Percentiles rank a stretch among this genome's conserved stretches.
Evolutionary conservation across 805 yeast genomes (phyloP).

Genomic region (Candida oleophila): DNA sequence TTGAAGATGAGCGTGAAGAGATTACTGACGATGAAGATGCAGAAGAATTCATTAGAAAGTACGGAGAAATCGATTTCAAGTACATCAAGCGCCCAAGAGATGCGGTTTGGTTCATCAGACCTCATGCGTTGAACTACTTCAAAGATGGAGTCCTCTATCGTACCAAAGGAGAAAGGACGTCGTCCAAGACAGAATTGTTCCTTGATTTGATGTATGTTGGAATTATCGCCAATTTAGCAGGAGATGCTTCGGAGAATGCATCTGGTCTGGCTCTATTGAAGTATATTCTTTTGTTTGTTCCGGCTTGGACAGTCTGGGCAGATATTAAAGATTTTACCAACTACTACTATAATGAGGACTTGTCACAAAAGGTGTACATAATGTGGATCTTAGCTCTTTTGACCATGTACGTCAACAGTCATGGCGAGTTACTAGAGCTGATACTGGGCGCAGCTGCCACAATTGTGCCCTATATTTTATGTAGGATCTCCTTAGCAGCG

Average conservation of each 20-base stretch:
- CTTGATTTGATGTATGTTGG: constrained; percentile 66
- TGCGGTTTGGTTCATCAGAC: constrained; percentile 44
- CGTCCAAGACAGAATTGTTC: constrained; percentile 55
- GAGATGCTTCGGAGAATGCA: constrained; percentile 50
- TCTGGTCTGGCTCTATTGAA: constrained; percentile 45
- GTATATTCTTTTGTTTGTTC: constrained; percentile 52
- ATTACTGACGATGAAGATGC: constrained; percentile 33
- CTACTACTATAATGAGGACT: constrained; percentile 60
- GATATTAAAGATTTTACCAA: constrained; percentile 64
- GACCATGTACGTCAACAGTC: constrained; percentile 52
- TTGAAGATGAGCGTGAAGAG: not conserved
- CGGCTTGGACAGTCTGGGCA: constrained; percentile 64
- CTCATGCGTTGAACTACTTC: constrained; percentile 62
- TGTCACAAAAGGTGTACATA: constrained; percentile 52
- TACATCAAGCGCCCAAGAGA: constrained; percentile 44
- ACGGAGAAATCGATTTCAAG: constrained; percentile 48
- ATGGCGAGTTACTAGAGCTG: constrained; percentile 35
- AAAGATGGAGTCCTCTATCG: constrained; percentile 55
- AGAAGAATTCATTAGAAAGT: constrained; percentile 44
- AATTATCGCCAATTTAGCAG: constrained; percentile 58
- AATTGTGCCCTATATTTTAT: constrained; percentile 48
- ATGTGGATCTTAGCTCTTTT: constrained; percentile 54
- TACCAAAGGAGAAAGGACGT: constrained; percentile 55
- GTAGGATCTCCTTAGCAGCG: constrained; percentile 40
- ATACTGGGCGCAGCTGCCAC: constrained; percentile 40